Percentiles rank a stretch among this genome's conserved stretches.
Evolutionary conservation across 164 flowering plant species (phyloP).

Genomic region (Cinnamomum chago): DNA sequence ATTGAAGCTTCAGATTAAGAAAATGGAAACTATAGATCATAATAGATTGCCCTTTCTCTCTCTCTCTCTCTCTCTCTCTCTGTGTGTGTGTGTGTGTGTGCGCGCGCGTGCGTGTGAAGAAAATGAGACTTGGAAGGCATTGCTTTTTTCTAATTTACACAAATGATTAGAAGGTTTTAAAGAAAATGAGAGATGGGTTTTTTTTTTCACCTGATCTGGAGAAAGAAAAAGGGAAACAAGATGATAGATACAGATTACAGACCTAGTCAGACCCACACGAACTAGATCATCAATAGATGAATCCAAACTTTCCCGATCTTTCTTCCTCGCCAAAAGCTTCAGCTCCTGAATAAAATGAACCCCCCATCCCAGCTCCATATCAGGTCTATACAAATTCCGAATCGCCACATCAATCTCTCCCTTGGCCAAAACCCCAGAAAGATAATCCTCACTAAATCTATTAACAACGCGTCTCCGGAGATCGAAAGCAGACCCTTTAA

Average conservation of each 20-base stretch:
- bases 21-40: too few relatives aligned
- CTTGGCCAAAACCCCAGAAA: slow-evolving; percentile 2
- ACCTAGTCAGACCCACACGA: slow-evolving; percentile 18
- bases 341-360: slow-evolving; percentile 20
- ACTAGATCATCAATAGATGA: slow-evolving; percentile 14
- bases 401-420: slow-evolving; percentile 14
- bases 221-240: neutral
- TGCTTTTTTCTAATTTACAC: too few relatives aligned
- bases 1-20: too few relatives aligned
- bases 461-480: slow-evolving; percentile 13
- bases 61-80: too few relatives aligned
- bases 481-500: slow-evolving; percentile 8
- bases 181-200: neutral
- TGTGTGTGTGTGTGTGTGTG: too few relatives aligned
- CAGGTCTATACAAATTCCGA: slow-evolving; percentile 14
- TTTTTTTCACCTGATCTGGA: neutral
- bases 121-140: too few relatives aligned
- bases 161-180: too few relatives aligned
- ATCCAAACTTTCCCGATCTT: slow-evolving; percentile 7
- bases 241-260: neutral
- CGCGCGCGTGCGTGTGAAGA: too few relatives aligned
- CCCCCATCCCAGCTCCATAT: slow-evolving; percentile 19
- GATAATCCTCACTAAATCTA: slow-evolving; percentile 15
- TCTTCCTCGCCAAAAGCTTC: slow-evolving; percentile 15
- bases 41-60: too few relatives aligned